Base-by-base conservation (phyloP, 2,329 filamentous ascomycete genomes). In the Botryotinia narcissicola region DNA sequence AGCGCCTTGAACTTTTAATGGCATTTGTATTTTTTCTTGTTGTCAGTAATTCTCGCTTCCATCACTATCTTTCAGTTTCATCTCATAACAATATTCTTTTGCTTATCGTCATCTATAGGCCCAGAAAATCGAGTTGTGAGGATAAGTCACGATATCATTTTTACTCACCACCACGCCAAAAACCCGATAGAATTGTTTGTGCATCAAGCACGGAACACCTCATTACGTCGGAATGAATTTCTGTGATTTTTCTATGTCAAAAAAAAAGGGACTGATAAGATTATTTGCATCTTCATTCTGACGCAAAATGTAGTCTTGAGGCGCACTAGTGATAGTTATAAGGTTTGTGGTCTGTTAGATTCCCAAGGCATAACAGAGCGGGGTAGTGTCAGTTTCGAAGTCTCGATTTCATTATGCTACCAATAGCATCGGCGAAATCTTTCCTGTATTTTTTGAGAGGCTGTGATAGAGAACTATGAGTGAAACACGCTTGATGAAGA, bases 101-200 rank as follows among this genome's bases (percentile, higher is more conserved):
- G 0, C 46, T 51, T 6, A 12, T n/a, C 1, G 1, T 51, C 10
- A n/a, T n/a, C 22, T 14, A 25, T 2, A 10, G 1, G 4, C 22
- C 46, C 10, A 0, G 32, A 32, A n/a, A 51, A 0, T 1, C 3
- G 0, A n/a, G 4, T 25, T n/a, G 22, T 5, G 1, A 51, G 46
- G 10, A 51, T 6, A 14, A 1, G 1, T 51, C 22, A 4, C 46
- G 1, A 6, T 25, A 51, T 51, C 10, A 51, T 48, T 51, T n/a
- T 1, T n/a, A 12, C 22, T 51, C 46, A 1, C 46, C 22, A 48
- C 1, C 4, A 51, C 10, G 1, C 10, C 46, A 51, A n/a, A 12
- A 51, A 0, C 25, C 0, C 5, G 1, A 51, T 51, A 25, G 4
- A 25, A 51, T n/a, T 1, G 4, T n/a, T 12, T 9, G 0, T 22